Base-by-base conservation (phyloP, 495 filamentous ascomycete genomes). In the Penicillium mononematosum region DNA sequence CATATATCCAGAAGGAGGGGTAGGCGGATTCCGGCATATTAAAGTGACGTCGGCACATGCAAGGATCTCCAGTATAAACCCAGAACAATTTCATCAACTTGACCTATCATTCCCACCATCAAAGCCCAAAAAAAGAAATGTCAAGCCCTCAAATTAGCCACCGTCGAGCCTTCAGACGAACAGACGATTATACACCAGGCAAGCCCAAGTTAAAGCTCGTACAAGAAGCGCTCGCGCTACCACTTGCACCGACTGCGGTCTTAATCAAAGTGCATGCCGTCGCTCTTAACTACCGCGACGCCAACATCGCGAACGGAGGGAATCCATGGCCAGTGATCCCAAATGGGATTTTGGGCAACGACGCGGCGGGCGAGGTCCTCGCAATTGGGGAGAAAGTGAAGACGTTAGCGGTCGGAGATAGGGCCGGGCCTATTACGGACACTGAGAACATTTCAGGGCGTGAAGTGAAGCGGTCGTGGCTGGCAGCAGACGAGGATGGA, bases 241-340 rank as follows among this genome's bases (percentile, higher is more conserved):
- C 68, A 22, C 58, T 72, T 12, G 46, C 41, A 4, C 68, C 70
- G n/a, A 69, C 61, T 8, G 41, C 64, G 8, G 61, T 77, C 24
- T 58, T 81, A 32, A 62, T 81, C 61, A 68, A 70, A 53, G 68
- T 79, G 12, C 69, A 72, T 36, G 68, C 75, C 47, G 60, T 78
- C 0, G 62, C 72, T 11, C 68, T 80, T 12, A 82, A 81, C 66
- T 78, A 76, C 52, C 64, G 72, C 16, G 76, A 76, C 44, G 70
- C 69, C 10, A 72, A 73, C 53, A 77, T 77, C 44, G 55, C 65
- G 0, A 72, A 73, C 32, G 74, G 70, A 3, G 56, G 62, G 0
- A 73, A 74, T 45, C 75, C 75, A 2, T 74, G 70, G 73, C 68
- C 70, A 0, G 64, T 73, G 1, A 39, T 58, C 2, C 60, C 69